Percentiles rank a stretch among this genome's conserved stretches.
Evolutionary conservation across 2,329 filamentous ascomycete species (phyloP).

Genomic region (Epicoccum nigrum): DNA sequence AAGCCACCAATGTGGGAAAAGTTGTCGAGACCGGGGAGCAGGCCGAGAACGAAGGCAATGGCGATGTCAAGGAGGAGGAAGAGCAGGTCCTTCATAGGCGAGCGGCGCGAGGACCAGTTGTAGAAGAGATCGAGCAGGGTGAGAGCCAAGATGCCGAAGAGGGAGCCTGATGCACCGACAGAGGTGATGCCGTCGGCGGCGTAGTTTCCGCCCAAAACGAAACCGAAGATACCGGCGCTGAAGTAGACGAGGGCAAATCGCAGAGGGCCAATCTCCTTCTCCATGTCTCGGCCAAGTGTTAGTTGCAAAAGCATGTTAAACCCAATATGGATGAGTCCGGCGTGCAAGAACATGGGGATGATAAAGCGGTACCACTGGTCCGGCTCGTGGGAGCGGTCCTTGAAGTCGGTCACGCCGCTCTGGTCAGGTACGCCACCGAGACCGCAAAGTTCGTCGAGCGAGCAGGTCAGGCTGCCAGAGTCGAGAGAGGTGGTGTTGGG

Average conservation of each 20-base stretch:
- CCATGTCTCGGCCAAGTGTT: conserved; percentile 90
- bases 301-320: conserved; percentile 95
- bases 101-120: conserved; percentile 81
- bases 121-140: conserved; percentile 89
- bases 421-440: conserved; percentile 78
- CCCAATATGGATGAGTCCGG: conserved; percentile 89
- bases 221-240: conserved; percentile 90
- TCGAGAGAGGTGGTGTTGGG: conserved; percentile 73
- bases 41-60: conserved; percentile 89
- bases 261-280: conserved; percentile 83
- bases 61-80: conserved; percentile 85
- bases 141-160: conserved; percentile 92
- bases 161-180: conserved; percentile 81
- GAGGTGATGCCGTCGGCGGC: conserved; percentile 81
- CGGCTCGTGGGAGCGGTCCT: conserved; percentile 68
- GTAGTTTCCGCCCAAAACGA: conserved; percentile 93
- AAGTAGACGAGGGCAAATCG: conserved; percentile 92
- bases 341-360: conserved; percentile 91
- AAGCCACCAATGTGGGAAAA: conserved; percentile 98
- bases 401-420: conserved; percentile 53
- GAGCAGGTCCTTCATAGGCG: conserved; percentile 80
- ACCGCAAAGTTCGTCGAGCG: conserved; percentile 80
- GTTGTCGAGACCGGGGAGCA: conserved; percentile 93
- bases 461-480: conserved; percentile 64
- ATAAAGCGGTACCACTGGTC: conserved; percentile 99